Base-by-base conservation (phyloP, 345 rosid species). In the Rhizophora apiculata region DNA sequence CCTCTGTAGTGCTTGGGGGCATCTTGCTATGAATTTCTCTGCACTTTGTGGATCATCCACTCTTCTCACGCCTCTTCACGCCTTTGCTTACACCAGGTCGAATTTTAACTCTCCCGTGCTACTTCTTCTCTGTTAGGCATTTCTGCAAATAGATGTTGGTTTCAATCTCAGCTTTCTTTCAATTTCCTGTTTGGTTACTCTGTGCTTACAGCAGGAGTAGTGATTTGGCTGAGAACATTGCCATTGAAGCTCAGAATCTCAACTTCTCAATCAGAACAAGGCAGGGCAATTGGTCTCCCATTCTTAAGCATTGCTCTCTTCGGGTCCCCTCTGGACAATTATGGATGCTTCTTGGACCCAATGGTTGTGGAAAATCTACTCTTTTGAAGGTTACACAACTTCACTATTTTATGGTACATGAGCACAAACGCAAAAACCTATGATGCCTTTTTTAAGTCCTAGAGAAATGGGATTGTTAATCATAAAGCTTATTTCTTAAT, bases 281-380 rank as follows among this genome's bases (percentile, higher is more conserved):
- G 80, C 93, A 85, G 32, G 88, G 93, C 36, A 71, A 68, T 9
- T 58, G 75, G 16, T 64, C 87, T 37, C 88, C 93, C 30, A 86
- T 94, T 65, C 95, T 94, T 54, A 83, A 76, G 62, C 86, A 94
- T 37, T 94, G 98, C 79, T 87, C 96, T 22, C 67, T 94, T 68
- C 77, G 69, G 5, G 74, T 94, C 70, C 97, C 96, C 68, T 81
- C 87, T 0, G 98, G 96, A 4, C 85, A 89, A 66, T 76, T 94
- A 58, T 91, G 98, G 96, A 91, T 94, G 97, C 81, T 91, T 78
- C 97, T 91, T 69, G 97, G 98, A 11, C 98, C 98, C 54, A 94
- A 94, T 74, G 97, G 98, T 18, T 94, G 96, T 72, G 98, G 98
- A 0, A 94, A 94, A 85, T 94, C 98, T 66, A 94, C 97, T 55